Evolutionary conservation across 2,329 filamentous ascomycete species (phyloP).

Genomic region (Pseudonectria foliicola): DNA sequence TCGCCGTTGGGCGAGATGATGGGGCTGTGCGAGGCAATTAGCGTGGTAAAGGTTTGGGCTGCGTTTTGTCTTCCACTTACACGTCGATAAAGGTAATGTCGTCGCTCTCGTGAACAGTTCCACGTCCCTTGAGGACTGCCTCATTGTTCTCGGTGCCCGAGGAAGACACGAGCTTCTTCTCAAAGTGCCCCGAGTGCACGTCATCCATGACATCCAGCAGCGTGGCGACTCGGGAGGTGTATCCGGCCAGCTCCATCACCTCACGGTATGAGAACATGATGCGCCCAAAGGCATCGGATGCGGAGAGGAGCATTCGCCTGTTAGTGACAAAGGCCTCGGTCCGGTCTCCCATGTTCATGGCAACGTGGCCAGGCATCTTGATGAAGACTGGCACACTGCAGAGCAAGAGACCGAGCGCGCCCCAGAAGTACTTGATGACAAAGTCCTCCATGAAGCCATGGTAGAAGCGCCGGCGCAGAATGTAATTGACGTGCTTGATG

Average conservation of each 20-base stretch:
- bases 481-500: conserved; percentile 98
- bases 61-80: conserved; percentile 31
- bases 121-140: conserved; percentile 73
- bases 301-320: conserved; percentile 80
- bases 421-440: conserved; percentile 99
- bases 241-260: conserved; percentile 89
- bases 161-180: conserved; percentile 93
- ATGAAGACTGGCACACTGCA: conserved; percentile 96
- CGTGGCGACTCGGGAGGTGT: conserved; percentile 86
- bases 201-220: conserved; percentile 93
- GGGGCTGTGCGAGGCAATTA: conserved; percentile 43
- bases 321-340: conserved; percentile 87
- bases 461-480: conserved; percentile 82
- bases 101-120: conserved; percentile 71
- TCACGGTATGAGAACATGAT: conserved; percentile 99
- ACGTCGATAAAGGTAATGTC: conserved; percentile 83
- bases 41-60: conserved; percentile 2
- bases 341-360: conserved; percentile 61
- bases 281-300: conserved; percentile 90
- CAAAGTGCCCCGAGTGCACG: conserved; percentile 80
- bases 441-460: conserved; percentile 99
- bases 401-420: conserved; percentile 79
- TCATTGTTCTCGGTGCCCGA: conserved; percentile 76
- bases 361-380: conserved; percentile 68
- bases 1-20: conserved; percentile 97